Evolutionary conservation across 441 rosid species (phyloP).

Genomic region (Erodium chrysanthum): DNA sequence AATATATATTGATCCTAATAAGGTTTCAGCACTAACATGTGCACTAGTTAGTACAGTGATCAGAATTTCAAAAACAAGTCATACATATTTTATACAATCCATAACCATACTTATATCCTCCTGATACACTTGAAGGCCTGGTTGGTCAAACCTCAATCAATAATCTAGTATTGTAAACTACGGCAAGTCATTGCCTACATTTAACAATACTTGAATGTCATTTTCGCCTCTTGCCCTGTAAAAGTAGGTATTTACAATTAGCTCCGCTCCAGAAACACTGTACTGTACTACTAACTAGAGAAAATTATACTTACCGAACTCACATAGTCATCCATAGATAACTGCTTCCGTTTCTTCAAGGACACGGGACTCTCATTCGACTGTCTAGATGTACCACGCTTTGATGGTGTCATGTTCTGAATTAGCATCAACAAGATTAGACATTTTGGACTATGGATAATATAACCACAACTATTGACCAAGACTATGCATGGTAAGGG

Average conservation of each 20-base stretch:
- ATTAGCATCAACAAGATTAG: constrained; percentile 10
- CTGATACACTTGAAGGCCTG: background rate
- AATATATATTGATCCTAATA: background rate
- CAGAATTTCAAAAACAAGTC: no score
- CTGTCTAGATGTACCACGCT: constrained; percentile 58
- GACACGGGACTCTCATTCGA: constrained; percentile 60
- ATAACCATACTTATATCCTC: background rate
- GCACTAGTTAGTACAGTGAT: background rate
- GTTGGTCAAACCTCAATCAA: no score
- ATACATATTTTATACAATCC: background rate
- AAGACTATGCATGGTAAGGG: no score
- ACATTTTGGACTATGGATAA: background rate
- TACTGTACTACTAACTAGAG: background rate
- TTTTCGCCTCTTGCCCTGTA: constrained; percentile 1
- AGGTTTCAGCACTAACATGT: background rate
- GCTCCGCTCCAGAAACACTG: background rate
- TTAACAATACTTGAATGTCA: background rate
- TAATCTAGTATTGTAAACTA: background rate
- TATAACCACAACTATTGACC: background rate
- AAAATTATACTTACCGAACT: constrained; percentile 35
- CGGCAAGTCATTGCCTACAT: background rate
- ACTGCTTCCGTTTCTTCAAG: constrained; percentile 67
- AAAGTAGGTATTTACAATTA: background rate
- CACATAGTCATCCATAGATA: constrained; percentile 68
- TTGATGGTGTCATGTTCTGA: constrained; percentile 76